Evolutionary conservation across 2,329 filamentous ascomycete genomes (phyloP).

Genomic region (Pochonia chlamydosporia): DNA sequence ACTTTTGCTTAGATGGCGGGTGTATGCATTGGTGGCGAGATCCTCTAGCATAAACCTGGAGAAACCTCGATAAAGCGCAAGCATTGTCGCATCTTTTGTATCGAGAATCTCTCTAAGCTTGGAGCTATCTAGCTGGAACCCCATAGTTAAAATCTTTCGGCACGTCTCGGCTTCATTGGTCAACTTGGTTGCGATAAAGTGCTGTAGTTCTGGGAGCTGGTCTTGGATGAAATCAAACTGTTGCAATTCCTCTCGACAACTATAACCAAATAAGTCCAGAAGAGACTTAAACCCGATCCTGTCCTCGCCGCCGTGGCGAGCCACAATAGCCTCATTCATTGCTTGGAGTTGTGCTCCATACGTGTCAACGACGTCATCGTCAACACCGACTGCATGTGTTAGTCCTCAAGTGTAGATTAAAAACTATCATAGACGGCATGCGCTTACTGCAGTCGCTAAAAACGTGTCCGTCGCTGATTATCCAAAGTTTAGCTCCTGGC

Average conservation of each 20-base stretch:
- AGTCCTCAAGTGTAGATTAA: background rate
- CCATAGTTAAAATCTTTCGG: conserved; percentile 27
- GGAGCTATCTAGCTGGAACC: conserved; percentile 26
- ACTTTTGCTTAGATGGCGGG: conserved; percentile 18
- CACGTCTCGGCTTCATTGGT: conserved; percentile 22
- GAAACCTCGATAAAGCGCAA: conserved; percentile 54
- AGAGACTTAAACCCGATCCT: conserved; percentile 23
- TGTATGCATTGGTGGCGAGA: conserved; percentile 19
- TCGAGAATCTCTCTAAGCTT: conserved; percentile 19
- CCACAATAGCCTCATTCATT: conserved; percentile 26
- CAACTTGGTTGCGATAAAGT: conserved; percentile 20
- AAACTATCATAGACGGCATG: too few species aligned
- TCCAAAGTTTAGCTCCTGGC: conserved; percentile 27
- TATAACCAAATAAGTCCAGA: conserved; percentile 23
- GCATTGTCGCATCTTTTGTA: conserved; percentile 21
- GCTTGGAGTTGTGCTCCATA: conserved; percentile 31
- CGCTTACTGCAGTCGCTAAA: conserved; percentile 33
- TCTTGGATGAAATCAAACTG: conserved; percentile 8
- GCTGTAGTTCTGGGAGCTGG: conserved; percentile 33
- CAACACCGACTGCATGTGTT: conserved; percentile 30
- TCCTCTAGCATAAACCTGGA: conserved; percentile 49
- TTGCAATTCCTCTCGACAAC: conserved; percentile 7
- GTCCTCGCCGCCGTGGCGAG: conserved; percentile 15
- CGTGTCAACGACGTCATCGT: conserved; percentile 33
- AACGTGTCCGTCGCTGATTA: conserved; percentile 34